Evolutionary conservation across 2,329 filamentous ascomycete species (phyloP).

Genomic region (Lachnellula suecica): DNA sequence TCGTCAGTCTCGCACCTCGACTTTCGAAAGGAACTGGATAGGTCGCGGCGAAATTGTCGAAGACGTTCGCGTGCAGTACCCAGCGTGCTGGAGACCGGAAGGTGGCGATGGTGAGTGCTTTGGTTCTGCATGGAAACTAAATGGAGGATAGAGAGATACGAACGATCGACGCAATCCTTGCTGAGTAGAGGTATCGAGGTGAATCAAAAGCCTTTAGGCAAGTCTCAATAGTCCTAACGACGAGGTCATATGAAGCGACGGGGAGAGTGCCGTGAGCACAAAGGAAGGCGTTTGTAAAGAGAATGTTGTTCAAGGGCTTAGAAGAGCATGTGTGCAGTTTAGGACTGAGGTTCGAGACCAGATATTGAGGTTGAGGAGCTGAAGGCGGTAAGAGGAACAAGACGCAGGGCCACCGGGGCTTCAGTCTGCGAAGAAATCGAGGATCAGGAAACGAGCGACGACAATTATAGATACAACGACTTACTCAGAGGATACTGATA

Average conservation of each 20-base stretch:
- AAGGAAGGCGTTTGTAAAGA: too few species aligned
- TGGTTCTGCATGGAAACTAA: slow-evolving; percentile 12
- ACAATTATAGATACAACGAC: too few species aligned
- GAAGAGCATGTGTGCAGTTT: background rate
- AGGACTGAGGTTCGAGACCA: background rate
- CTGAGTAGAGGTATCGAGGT: background rate
- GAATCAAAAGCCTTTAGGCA: background rate
- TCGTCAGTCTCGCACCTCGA: slow-evolving; percentile 8
- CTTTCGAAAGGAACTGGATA: slow-evolving; percentile 19
- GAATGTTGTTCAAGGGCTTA: too few species aligned
- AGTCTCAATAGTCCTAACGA: background rate
- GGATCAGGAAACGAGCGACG: too few species aligned
- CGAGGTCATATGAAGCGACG: too few species aligned
- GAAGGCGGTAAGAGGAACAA: background rate
- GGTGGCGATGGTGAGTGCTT: slow-evolving; percentile 10
- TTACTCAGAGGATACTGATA: too few species aligned
- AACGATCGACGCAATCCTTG: background rate
- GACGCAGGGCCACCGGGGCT: too few species aligned
- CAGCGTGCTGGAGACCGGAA: slow-evolving; percentile 11
- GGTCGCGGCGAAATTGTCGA: slow-evolving; percentile 17
- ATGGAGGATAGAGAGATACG: background rate
- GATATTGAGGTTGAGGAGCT: background rate
- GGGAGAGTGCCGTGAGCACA: too few species aligned
- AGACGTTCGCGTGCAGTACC: slow-evolving; percentile 16
- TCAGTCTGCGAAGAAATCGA: too few species aligned